These are phyloP conservation scores for Lactarius hengduanensis DNA, from an alignment of 768 basidiomycete species.

Conservation along the genomic window DNA sequence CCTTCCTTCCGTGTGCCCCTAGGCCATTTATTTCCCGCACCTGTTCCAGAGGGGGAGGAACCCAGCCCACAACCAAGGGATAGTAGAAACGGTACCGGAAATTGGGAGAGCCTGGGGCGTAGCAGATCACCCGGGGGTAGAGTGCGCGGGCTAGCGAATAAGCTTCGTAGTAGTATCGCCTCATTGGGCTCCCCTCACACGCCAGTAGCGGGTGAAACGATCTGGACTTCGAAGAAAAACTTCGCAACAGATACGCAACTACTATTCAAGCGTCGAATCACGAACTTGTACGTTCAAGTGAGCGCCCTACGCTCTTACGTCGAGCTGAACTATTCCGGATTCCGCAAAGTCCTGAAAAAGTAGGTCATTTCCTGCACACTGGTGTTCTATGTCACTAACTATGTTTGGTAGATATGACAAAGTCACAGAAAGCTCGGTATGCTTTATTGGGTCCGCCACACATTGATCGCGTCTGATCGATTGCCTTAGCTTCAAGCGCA, in stretches of 20 bases:
- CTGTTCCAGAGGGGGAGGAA: constrained; percentile 27
- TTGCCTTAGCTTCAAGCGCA: constrained; percentile 62
- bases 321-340: constrained; percentile 89
- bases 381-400: constrained; percentile 19
- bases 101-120: constrained; percentile 14
- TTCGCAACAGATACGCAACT: constrained; percentile 82
- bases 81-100: constrained; percentile 2
- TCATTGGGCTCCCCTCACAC: constrained; percentile 50
- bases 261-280: constrained; percentile 87
- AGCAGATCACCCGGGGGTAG: constrained; percentile 25
- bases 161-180: constrained; percentile 46
- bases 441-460: constrained; percentile 21
- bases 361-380: constrained; percentile 39
- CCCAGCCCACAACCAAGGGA: constrained; percentile 3
- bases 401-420: constrained; percentile 79
- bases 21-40: constrained; percentile 17
- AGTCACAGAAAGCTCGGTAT: constrained; percentile 70
- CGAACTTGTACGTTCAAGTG: constrained; percentile 72
- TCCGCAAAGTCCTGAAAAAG: constrained; percentile 96
- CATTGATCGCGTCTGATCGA: constrained; percentile 4
- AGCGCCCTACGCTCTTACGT: constrained; percentile 82
- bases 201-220: constrained; percentile 40
- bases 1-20: constrained; percentile 19
- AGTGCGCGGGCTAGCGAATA: constrained; percentile 37
- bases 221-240: constrained; percentile 80